Evolutionary conservation across 495 filamentous ascomycete genomes (phyloP), one percentile per base, ranked within the genome.

Genomic region (Lasiosphaeriaceae sp.): DNA sequence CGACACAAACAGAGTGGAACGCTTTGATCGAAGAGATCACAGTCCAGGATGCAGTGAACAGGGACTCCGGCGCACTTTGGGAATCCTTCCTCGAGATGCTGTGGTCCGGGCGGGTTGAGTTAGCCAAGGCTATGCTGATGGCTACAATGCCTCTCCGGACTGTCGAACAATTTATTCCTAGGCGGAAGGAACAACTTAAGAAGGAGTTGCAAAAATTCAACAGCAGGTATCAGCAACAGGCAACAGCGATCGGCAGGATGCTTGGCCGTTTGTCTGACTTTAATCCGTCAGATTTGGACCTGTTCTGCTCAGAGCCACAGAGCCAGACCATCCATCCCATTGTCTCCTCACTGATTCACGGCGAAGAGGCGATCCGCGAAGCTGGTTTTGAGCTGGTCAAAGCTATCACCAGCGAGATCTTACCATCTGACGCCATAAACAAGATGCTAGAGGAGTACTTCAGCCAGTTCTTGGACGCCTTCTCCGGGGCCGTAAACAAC

Each of bases 371-470:
- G 49, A 85, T 89, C 48, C 88, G 86, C 52, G 84, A 89, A 64
- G 86, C 88, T 21, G 82, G 88, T 4, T 78, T 93, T 4, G 87
- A 90, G 58, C 71, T 96, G 29, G 83, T 95, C 60, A 96, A 95
- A 65, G 83, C 82, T 43, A 78, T 90, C 35, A 93, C 88, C 56
- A 80, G 78, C 6, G 83, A 93, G 65, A 80, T 78, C 48, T 80
- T 78, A 55, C 85, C 88, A 46, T 78, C 83, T 53, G 90, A 92
- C 53, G 90, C 91, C 1, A 81, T 97, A 35, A 80, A 81, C 23
- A 81, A 86, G 63, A 70, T 96, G 29, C 66, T 96, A 9, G 75
- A 85, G 55, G 69, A 75, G 0, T 85, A 82, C 50, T 86, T 90
- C 49, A 60, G 52, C 21, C 66, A 62, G 14, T 65, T 73, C 23